phyloP scores from a whole-genome alignment of 2,329 filamentous ascomycete genomes.

The Thermothelomyces thermophilus region DNA sequence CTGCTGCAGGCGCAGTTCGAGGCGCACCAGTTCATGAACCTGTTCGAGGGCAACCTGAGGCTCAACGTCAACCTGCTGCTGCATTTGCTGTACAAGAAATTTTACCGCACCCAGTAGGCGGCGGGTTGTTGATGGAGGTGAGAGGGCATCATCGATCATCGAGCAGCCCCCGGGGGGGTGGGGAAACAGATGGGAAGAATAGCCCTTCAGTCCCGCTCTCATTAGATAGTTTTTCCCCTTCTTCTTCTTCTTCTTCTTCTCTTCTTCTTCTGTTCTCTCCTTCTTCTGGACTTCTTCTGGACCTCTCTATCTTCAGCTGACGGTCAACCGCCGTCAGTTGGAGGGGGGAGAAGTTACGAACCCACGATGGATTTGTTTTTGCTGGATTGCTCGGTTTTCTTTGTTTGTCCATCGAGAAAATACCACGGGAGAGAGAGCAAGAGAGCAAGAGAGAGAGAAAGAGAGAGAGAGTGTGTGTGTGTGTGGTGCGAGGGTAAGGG shows the following conservation, averaged over 20 bases:
- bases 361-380: neutral
- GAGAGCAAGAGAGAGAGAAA: no score
- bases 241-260: neutral
- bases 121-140: neutral
- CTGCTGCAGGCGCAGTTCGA: slow-evolving; percentile 95
- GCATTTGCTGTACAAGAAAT: slow-evolving; percentile 98
- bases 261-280: neutral
- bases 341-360: neutral
- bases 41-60: slow-evolving; percentile 79
- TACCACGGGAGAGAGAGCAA: neutral
- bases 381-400: neutral
- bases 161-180: no score
- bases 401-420: neutral
- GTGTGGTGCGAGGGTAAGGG: slow-evolving; percentile 5
- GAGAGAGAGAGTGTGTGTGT: no score
- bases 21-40: slow-evolving; percentile 89
- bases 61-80: slow-evolving; percentile 95
- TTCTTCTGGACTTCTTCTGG: neutral
- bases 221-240: neutral
- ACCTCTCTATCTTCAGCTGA: no score
- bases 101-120: slow-evolving; percentile 65
- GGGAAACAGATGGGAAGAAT: no score
- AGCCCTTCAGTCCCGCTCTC: no score
- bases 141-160: no score
- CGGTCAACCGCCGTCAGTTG: neutral